Conservation (phyloP, 352 stramenopile species). For the Phytophthora pluvialis region DNA sequence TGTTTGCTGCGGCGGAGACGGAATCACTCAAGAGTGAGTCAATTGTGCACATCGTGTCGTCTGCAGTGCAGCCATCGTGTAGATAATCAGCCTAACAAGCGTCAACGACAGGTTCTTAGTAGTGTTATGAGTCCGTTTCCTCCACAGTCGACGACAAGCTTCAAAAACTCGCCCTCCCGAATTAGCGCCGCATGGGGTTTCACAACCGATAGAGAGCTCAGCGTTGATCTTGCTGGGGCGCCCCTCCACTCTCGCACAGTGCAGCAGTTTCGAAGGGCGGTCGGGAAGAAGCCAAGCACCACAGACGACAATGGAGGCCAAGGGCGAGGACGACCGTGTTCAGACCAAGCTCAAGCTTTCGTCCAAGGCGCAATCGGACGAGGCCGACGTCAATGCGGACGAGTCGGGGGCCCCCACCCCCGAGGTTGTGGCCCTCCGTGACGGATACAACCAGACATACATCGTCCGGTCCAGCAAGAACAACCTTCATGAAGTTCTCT, state of each 20-base stretch:
- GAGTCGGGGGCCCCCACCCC: conserved; percentile 58
- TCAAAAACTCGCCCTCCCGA: conserved; percentile 3
- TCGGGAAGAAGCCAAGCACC: conserved; percentile 14
- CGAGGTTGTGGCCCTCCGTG: conserved; percentile 75
- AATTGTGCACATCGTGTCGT: conserved; percentile 12
- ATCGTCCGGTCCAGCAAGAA: conserved; percentile 78
- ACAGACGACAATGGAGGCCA: conserved; percentile 64
- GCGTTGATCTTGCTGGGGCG: not conserved
- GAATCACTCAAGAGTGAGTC: not conserved
- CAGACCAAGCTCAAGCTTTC: conserved; percentile 27
- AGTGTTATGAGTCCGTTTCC: conserved; percentile 19
- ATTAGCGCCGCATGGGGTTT: conserved; percentile 33
- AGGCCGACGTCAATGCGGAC: conserved; percentile 43
- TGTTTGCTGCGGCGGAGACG: not conserved
- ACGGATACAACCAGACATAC: conserved; percentile 95
- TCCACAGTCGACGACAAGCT: conserved; percentile 12
- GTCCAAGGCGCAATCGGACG: conserved; percentile 33
- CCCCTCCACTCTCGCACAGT: conserved; percentile 10
- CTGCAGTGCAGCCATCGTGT: conserved; percentile 18
- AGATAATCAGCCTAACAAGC: conserved; percentile 16
- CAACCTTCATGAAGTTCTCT: conserved; percentile 90
- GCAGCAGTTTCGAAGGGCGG: conserved; percentile 26
- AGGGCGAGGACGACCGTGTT: conserved; percentile 36
- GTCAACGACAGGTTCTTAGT: conserved; percentile 4
- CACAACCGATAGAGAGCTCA: conserved; percentile 34